Evolutionary conservation across 78 protist species (phyloP).

Genomic region (Chrysochromulina tobinii): DNA sequence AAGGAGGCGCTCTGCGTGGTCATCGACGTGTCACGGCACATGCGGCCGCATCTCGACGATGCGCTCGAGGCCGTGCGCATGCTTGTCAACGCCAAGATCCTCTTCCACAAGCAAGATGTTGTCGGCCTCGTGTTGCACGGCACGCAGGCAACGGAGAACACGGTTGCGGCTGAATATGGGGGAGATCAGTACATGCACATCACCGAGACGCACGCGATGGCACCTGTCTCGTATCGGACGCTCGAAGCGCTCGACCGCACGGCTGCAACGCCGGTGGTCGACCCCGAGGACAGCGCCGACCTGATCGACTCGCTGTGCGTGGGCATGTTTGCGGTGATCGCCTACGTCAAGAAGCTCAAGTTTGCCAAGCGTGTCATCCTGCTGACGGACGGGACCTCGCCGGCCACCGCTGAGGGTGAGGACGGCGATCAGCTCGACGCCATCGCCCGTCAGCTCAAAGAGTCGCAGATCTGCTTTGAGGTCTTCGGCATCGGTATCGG

Average conservation of each 20-base stretch:
- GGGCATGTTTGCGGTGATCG: not conserved
- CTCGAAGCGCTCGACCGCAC: not conserved
- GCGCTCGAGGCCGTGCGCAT: not conserved
- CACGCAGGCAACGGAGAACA: not conserved
- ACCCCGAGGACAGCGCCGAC: not conserved
- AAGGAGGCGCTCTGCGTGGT: not conserved
- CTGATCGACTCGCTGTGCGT: not conserved
- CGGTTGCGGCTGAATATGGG: not conserved
- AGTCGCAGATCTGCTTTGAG: not conserved
- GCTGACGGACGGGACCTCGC: not conserved
- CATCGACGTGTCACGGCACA: not conserved
- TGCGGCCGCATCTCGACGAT: not conserved
- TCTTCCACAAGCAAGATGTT: not conserved
- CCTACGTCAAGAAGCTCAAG: not conserved
- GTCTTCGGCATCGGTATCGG: not conserved
- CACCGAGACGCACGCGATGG: not conserved
- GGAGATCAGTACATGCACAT: not conserved
- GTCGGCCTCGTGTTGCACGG: not conserved
- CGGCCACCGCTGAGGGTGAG: not conserved
- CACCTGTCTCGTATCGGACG: not conserved
- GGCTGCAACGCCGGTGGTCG: not conserved
- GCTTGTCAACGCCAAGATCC: not conserved
- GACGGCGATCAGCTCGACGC: not conserved
- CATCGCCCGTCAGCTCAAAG: not conserved
- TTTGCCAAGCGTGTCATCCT: not conserved